Conservation (phyloP, 2,329 filamentous ascomycete species). For the Diaporthe ilicicola region DNA sequence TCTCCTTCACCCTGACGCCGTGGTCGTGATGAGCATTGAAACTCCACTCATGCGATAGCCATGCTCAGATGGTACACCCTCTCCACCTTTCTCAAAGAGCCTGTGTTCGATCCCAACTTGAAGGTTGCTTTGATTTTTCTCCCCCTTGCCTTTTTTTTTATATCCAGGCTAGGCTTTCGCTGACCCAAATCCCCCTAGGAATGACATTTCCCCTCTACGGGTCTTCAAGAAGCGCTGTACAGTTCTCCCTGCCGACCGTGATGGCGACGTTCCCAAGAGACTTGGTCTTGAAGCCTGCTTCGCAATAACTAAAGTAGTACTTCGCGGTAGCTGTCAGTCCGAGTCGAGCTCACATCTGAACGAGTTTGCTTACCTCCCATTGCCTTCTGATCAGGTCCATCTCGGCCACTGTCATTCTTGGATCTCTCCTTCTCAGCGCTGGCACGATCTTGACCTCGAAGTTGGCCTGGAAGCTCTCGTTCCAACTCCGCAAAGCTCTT, state of each 20-base stretch:
- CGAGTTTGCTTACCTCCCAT: constrained; percentile 29
- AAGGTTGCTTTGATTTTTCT: neutral
- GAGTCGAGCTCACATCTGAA: neutral
- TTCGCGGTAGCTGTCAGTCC: neutral
- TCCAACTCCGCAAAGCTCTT: constrained; percentile 27
- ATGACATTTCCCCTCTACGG: neutral
- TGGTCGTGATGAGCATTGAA: neutral
- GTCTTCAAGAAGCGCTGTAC: constrained; percentile 23
- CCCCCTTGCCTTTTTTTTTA: neutral
- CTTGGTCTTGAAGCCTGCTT: constrained; percentile 31
- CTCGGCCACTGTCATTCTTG: constrained; percentile 20
- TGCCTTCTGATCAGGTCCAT: constrained; percentile 24
- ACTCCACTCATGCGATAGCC: too few relatives aligned
- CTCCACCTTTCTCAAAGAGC: neutral
- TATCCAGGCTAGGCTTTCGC: too few relatives aligned
- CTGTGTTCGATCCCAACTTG: neutral
- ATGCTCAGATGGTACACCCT: neutral
- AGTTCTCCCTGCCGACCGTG: constrained; percentile 32
- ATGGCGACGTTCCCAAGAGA: constrained; percentile 28
- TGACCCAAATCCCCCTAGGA: neutral
- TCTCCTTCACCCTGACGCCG: neutral
- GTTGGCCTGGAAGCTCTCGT: constrained; percentile 17
- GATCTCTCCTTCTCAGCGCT: constrained; percentile 10
- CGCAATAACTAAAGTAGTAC: constrained; percentile 33
- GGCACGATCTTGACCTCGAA: constrained; percentile 28